Base-by-base conservation (phyloP, 306 rosid genomes). In the Quercus mongolica region DNA sequence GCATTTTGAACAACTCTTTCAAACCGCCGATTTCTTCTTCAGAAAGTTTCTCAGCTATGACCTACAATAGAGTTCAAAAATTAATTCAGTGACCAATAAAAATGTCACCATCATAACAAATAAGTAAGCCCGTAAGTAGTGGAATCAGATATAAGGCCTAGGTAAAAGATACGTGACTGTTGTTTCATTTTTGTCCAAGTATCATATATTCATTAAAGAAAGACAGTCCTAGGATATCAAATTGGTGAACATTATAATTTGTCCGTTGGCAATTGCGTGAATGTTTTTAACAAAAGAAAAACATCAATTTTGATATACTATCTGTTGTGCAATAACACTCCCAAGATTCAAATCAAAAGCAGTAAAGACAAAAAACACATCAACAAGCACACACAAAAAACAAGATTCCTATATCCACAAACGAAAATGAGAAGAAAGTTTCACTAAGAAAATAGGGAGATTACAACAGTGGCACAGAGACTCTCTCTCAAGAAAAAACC, bases 11-110 rank as follows among this genome's bases (percentile, higher is more conserved):
- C 81, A 85, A 81, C 83, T 89, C 92, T 76, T 76, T 89, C 78
- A 89, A 59, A 63, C 90, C 92, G 18, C 90, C 92, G 52, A 89
- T 86, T 83, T 89, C 92, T 86, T 86, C 92, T 84, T 86, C 90
- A 49, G 92, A 89, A 54, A 89, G 89, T 56, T 82, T 83, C 76
- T 89, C 92, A 58, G 90, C 92, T 80, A 89, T 89, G 52, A 89
- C 89, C 92, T 86, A 59, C 38, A 56, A 75, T 81, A 38, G 38
- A 38, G 57, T 14, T 61, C 26, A 26, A 61, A 28, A 28, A 63
- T 15, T 28, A 23, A 15, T 25, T 28, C 15, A 5, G 15, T 63
- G 30, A 63, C 69, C 10, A 3, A 63, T 8, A 30, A 5, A 23
- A 1, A 62, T 5, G 9, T 26, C 19, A 14, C 68, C 35, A 61